Evolutionary conservation across 176 grass and related monocot species (phyloP).

Genomic region (Aegilops sharonensis): DNA sequence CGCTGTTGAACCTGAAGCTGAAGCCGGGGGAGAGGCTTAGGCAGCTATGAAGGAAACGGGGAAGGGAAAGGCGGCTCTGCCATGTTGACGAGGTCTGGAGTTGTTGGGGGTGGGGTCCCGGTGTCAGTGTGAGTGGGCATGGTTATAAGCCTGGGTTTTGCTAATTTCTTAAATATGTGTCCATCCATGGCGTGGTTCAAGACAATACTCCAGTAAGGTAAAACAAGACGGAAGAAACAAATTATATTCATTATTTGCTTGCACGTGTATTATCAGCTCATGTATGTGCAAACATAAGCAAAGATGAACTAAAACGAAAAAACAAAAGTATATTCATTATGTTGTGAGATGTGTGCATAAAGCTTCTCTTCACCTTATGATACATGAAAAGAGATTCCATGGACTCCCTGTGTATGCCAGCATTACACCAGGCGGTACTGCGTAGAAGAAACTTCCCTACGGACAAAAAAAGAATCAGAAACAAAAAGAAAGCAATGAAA

Average conservation of each 20-base stretch:
- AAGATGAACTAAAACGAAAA: neutral
- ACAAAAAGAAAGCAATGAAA: conserved; percentile 17
- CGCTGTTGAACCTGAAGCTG: too few species aligned
- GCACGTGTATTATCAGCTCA: neutral
- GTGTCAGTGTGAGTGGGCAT: too few species aligned
- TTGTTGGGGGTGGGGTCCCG: too few species aligned
- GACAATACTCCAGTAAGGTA: too few species aligned
- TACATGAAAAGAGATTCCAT: conserved; percentile 63
- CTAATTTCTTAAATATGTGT: too few species aligned
- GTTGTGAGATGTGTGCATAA: conserved; percentile 16
- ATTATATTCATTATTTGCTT: conserved; percentile 3
- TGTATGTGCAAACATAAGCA: neutral
- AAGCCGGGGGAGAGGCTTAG: too few species aligned
- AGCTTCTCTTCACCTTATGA: conserved; percentile 63
- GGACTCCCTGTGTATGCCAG: conserved; percentile 67
- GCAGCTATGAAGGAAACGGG: too few species aligned
- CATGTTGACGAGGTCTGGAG: too few species aligned
- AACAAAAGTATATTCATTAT: conserved; percentile 13
- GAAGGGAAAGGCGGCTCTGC: too few species aligned
- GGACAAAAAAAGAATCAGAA: conserved; percentile 33
- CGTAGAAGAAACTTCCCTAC: conserved; percentile 84
- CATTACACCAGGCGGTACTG: conserved; percentile 63
- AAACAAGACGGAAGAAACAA: neutral
- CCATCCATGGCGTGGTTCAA: too few species aligned
- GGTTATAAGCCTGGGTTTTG: too few species aligned